Evolutionary conservation across 2,329 filamentous ascomycete species (phyloP).

Genomic region (Exophiala sideris): DNA sequence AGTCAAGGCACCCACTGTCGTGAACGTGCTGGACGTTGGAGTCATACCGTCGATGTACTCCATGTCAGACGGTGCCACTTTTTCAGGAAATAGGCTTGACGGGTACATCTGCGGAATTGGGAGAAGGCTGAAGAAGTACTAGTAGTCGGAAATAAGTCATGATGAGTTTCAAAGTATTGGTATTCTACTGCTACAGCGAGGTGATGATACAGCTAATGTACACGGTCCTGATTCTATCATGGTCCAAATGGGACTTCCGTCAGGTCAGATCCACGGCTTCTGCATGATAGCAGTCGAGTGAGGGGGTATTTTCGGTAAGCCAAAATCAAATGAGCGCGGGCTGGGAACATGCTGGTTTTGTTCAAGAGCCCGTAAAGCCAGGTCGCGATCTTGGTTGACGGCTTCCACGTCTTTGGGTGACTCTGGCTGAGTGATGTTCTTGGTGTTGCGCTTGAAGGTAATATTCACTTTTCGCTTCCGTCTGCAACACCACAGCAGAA

Average conservation of each 20-base stretch:
- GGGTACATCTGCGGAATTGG: too few species aligned
- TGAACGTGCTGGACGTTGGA: too few species aligned
- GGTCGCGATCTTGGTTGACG: slow-evolving; percentile 5
- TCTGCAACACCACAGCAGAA: slow-evolving; percentile 17
- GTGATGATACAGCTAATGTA: too few species aligned
- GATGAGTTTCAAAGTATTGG: too few species aligned
- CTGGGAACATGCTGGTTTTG: slow-evolving; percentile 1
- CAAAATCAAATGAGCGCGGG: slow-evolving; percentile 20
- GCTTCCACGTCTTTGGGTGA: slow-evolving; percentile 1
- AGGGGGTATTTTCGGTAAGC: slow-evolving; percentile 10
- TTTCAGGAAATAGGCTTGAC: too few species aligned
- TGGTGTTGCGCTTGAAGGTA: slow-evolving; percentile 15
- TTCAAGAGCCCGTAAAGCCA: slow-evolving; percentile 10
- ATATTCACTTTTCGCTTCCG: slow-evolving; percentile 16
- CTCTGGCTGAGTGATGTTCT: slow-evolving; percentile 8
- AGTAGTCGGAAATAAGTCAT: too few species aligned
- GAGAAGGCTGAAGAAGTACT: too few species aligned
- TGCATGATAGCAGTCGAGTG: slow-evolving; percentile 12
- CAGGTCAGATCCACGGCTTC: slow-evolving; percentile 12
- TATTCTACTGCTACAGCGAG: too few species aligned
- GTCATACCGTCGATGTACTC: too few species aligned
- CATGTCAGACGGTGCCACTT: too few species aligned
- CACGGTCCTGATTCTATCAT: neutral
- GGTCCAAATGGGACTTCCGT: too few species aligned
- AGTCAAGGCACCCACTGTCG: too few species aligned